These are phyloP conservation scores for Penicillium sp. DNA, from an alignment of 2,329 filamentous ascomycete genomes.

Conservation along the genomic window DNA sequence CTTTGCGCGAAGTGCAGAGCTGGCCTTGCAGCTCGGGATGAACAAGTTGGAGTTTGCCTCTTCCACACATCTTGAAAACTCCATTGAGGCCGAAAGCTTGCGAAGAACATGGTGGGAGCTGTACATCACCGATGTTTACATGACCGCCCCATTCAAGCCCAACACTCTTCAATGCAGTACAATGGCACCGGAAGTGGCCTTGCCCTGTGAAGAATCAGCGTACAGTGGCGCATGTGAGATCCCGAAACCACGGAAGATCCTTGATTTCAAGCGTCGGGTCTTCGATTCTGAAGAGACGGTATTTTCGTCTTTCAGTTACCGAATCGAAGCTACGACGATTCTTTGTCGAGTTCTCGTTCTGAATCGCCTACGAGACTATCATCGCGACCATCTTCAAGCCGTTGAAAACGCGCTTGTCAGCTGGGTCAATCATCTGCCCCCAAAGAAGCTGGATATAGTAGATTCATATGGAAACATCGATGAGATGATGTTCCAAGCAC, in stretches of 20 bases:
- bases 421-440: constrained; percentile 74
- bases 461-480: constrained; percentile 69
- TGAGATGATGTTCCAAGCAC: constrained; percentile 52
- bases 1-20: constrained; percentile 62
- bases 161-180: constrained; percentile 64
- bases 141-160: constrained; percentile 61
- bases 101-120: constrained; percentile 85
- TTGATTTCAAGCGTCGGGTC: constrained; percentile 57
- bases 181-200: constrained; percentile 62
- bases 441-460: constrained; percentile 65
- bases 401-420: constrained; percentile 59
- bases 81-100: constrained; percentile 73
- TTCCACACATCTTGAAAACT: constrained; percentile 46
- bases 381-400: constrained; percentile 57
- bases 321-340: constrained; percentile 74
- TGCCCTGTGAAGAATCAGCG: constrained; percentile 75
- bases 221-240: constrained; percentile 50
- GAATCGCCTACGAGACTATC: constrained; percentile 38
- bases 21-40: constrained; percentile 72
- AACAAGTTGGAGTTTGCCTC: constrained; percentile 61
- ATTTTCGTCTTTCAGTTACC: constrained; percentile 81
- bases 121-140: constrained; percentile 73
- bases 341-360: constrained; percentile 66
- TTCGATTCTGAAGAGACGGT: constrained; percentile 63
- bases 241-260: constrained; percentile 58